A percentile compares a stretch with the other conserved stretches of the same genome.
Evolutionary conservation across 1,284 basidiomycete genomes (phyloP).

Genomic region (Trichosporon ovoides): DNA sequence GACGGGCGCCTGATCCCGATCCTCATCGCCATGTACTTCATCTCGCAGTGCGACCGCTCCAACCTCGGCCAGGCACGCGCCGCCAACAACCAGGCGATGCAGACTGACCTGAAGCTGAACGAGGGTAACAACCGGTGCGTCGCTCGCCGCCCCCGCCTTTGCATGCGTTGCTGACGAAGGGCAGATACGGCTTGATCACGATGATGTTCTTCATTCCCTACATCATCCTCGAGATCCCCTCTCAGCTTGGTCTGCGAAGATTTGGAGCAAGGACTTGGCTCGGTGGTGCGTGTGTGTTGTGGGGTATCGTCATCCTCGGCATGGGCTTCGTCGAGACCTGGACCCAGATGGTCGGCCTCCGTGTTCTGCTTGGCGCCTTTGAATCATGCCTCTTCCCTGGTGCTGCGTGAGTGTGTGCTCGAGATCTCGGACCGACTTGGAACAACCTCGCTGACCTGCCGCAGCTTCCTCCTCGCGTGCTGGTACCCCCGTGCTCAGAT

Average conservation of each 20-base stretch:
- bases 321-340: constrained; percentile 41
- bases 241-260: constrained; percentile 25
- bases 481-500: constrained; percentile 7
- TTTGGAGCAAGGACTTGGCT: constrained; percentile 20
- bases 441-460: constrained; percentile 20
- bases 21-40: constrained; percentile 18
- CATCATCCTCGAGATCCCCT: constrained; percentile 41
- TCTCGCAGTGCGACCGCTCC: constrained; percentile 22
- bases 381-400: constrained; percentile 45
- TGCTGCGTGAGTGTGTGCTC: constrained; percentile 41
- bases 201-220: constrained; percentile 46
- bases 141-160: constrained; percentile 23
- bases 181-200: constrained; percentile 44
- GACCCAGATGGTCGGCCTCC: constrained; percentile 21
- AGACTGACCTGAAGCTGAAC: constrained; percentile 25
- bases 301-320: constrained; percentile 38
- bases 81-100: constrained; percentile 25
- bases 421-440: constrained; percentile 37
- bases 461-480: constrained; percentile 42
- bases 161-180: constrained; percentile 4
- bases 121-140: constrained; percentile 42
- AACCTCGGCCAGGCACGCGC: constrained; percentile 25
- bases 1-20: constrained; percentile 16
- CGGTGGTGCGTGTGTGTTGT: constrained; percentile 24
- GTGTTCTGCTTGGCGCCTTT: constrained; percentile 46